These are phyloP conservation scores for Fagus sylvatica DNA, from an alignment of 306 rosid genomes.

Conservation along the genomic window DNA sequence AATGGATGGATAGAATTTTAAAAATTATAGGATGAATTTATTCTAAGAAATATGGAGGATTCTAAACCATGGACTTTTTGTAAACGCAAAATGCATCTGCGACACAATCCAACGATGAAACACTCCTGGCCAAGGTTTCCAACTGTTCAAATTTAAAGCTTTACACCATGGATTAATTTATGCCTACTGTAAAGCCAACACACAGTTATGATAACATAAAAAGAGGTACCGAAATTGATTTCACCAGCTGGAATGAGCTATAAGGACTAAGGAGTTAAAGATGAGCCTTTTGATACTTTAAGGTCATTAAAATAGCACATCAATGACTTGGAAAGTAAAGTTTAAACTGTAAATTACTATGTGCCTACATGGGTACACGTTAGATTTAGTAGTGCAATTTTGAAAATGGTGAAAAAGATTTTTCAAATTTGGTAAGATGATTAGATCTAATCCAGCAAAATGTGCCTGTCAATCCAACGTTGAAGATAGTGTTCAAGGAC, in stretches of 20 bases:
- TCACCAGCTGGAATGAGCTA: constrained; percentile 21
- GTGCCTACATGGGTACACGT: too few species aligned
- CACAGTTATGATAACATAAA: neutral
- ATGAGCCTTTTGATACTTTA: neutral
- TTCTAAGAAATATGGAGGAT: too few species aligned
- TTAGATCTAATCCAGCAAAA: constrained; percentile 15
- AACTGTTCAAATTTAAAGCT: neutral
- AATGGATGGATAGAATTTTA: too few species aligned
- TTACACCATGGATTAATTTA: neutral
- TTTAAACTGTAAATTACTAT: neutral
- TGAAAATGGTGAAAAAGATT: neutral
- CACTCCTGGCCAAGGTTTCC: too few species aligned
- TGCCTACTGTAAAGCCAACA: neutral
- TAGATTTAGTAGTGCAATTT: neutral
- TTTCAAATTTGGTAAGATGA: too few species aligned
- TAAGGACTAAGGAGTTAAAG: neutral
- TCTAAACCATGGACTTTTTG: too few species aligned
- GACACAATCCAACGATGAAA: too few species aligned
- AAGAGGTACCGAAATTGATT: neutral
- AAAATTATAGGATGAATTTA: too few species aligned
- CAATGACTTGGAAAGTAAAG: neutral
- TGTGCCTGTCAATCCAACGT: constrained; percentile 7
- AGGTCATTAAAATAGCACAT: neutral
- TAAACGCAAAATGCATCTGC: too few species aligned
- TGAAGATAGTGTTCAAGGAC: neutral